Evolutionary conservation across 2,329 filamentous ascomycete species (phyloP).

Genomic region (Aspergillus fijiensis): DNA sequence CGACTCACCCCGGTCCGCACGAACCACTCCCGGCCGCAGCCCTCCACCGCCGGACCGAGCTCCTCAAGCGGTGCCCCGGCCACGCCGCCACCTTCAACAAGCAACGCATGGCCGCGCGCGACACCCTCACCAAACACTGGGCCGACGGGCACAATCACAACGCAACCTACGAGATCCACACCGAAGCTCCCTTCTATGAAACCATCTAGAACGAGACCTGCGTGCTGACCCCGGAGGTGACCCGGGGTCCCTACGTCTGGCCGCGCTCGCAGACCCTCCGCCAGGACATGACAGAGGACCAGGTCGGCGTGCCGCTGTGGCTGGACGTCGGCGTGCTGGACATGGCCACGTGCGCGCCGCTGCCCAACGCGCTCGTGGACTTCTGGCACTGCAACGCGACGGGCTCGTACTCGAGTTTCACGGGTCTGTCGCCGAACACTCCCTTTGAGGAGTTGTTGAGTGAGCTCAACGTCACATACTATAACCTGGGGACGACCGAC

Average conservation of each 20-base stretch:
- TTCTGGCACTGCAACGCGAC: slow-evolving; percentile 49
- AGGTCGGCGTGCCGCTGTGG: slow-evolving; percentile 41
- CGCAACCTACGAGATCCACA: slow-evolving; percentile 1
- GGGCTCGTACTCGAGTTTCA: slow-evolving; percentile 38
- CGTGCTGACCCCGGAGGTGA: slow-evolving; percentile 40
- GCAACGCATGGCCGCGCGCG: slow-evolving; percentile 3
- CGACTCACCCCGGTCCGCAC: slow-evolving; percentile 7
- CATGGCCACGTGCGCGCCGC: slow-evolving; percentile 42
- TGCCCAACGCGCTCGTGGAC: slow-evolving; percentile 38
- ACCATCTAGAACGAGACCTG: slow-evolving; percentile 29
- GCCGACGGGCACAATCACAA: not conserved
- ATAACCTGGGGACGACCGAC: slow-evolving; percentile 16
- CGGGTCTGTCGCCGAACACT: slow-evolving; percentile 30
- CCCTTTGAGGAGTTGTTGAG: slow-evolving; percentile 29
- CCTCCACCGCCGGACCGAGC: slow-evolving; percentile 1
- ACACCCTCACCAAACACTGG: not conserved
- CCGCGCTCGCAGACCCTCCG: slow-evolving; percentile 40
- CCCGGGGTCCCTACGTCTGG: slow-evolving; percentile 39
- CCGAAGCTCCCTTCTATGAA: slow-evolving; percentile 20
- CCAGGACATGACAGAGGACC: slow-evolving; percentile 39
- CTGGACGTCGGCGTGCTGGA: slow-evolving; percentile 46
- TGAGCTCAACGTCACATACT: slow-evolving; percentile 30
- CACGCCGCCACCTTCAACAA: slow-evolving; percentile 1
- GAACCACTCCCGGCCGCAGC: not conserved
- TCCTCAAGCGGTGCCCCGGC: slow-evolving; percentile 6